Base-by-base conservation (phyloP, 163 green algal genomes). In the Coccomyxa subellipsoidea region DNA sequence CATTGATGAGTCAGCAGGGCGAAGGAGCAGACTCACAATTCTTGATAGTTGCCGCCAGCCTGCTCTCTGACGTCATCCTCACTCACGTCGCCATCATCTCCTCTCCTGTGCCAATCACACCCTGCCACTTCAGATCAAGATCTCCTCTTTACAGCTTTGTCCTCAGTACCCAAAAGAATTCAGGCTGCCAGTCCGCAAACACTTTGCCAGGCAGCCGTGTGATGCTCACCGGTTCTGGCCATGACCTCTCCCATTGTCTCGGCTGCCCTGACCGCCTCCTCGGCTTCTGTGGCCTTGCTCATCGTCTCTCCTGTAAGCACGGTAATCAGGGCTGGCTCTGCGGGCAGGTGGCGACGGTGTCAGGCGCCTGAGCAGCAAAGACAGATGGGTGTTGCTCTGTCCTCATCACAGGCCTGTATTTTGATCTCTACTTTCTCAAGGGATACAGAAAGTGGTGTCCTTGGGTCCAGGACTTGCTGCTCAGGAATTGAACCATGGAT, bases 11-110 rank as follows among this genome's bases (percentile, higher is more conserved):
- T n/a, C n/a, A n/a, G n/a, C n/a, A n/a, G n/a, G n/a, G n/a, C n/a
- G n/a, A n/a, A n/a, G n/a, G n/a, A n/a, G n/a, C n/a, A 29, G 40
- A 31, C 79, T 38, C 34, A 83, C 79, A 72, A 85, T 27, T 85
- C 81, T 7, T 31, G 36, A 10, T 54, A 72, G 21, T 85, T 76
- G 27, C 81, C 81, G 15, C 23, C 54, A 15, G 81, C 81, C 15
- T 80, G 21, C 7, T 81, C 75, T 10, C 81, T 75, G 36, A 85
- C 69, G 37, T 85, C 81, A 38, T 85, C 81, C 12, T 85, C 81
- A 31, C 72, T 81, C 31, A 85, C 69, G 54, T 82, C 79, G 3
- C 21, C 39, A 37, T 40, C 47, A 27, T 53, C 77, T 31, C 40
- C 27, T 37, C 77, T 40, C 29, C 77, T 69, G 76, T 25, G 12